These are phyloP conservation scores for Paecilomyces variotii DNA, from an alignment of 2,329 filamentous ascomycete genomes.

Conservation along the genomic window DNA sequence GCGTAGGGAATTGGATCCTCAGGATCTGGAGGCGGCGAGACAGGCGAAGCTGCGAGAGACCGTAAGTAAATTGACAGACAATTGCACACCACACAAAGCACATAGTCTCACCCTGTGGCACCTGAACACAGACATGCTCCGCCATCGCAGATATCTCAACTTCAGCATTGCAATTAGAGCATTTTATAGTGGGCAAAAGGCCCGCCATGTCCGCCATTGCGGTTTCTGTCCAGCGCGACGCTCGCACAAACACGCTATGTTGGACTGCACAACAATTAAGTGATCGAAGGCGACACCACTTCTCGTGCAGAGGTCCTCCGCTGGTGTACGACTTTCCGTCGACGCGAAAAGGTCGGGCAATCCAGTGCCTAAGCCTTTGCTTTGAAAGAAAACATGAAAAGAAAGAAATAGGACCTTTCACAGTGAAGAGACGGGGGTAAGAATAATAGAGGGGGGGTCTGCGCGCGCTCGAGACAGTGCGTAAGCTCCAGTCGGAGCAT, in stretches of 20 bases:
- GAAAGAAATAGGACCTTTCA: not conserved
- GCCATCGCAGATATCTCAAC: conserved; percentile 82
- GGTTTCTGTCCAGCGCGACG: not conserved
- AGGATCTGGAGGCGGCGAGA: conserved; percentile 14
- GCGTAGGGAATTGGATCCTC: conserved; percentile 11
- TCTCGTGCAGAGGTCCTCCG: not conserved
- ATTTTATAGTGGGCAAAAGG: conserved; percentile 79
- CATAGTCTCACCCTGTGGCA: conserved; percentile 28
- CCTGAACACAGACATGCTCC: conserved; percentile 63
- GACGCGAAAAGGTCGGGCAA: not conserved
- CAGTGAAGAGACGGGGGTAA: not conserved
- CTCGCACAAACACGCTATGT: not conserved
- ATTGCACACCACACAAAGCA: not conserved
- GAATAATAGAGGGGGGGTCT: not conserved
- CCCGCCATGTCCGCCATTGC: conserved; percentile 50
- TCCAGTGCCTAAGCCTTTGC: not conserved
- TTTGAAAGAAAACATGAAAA: not conserved
- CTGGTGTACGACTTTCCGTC: not conserved
- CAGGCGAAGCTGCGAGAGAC: conserved; percentile 19
- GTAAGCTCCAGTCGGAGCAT: not conserved
- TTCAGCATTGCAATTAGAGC: conserved; percentile 67
- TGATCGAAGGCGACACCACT: conserved; percentile 35
- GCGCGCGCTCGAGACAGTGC: not conserved
- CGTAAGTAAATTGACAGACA: conserved; percentile 9
- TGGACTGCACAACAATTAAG: not conserved